Base-by-base conservation (phyloP, 495 filamentous ascomycete species). In the Podospora conica region DNA sequence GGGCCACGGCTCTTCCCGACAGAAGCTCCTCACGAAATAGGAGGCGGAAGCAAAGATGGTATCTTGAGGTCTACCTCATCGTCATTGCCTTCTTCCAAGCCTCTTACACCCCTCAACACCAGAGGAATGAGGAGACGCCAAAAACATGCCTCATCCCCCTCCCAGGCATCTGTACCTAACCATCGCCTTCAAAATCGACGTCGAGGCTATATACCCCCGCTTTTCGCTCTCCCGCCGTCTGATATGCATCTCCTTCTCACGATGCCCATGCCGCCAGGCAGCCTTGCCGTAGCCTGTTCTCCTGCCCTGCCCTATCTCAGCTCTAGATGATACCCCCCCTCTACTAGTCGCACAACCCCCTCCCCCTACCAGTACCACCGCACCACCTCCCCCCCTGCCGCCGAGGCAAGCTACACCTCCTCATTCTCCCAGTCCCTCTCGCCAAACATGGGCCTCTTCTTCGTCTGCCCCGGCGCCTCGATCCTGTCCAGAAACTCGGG, bases 401-500 rank as follows among this genome's bases (percentile, higher is more conserved):
- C 40, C 40, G 40, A 48, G 40, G 40, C 1, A 48, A 61, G 7
- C 62, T 66, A 80, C 7, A 82, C 76, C 70, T 80, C 80, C 67
- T 83, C 81, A 64, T 81, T 78, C 66, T 81, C 81, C 81, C 81
- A 83, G 67, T 81, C 79, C 69, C 78, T 79, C 69, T 79, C 79
- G 18, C 72, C 76, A 72, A 76, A 82, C 74, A 81, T 77, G 24
- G 73, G 75, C 60, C 71, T 69, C 60, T 67, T 77, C 60, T 69
- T 68, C 33, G 68, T 60, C 27, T 74, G 9, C 25, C 56, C 76
- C 61, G 87, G 81, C 78, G 88, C 82, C 80, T 98, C 95, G 33
- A 99, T 83, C 78, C 91, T 96, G 58, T 88, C 89, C 28, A 99
- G 78, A 69, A 97, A 96, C 76, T 99, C 95, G 2, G 93, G 88